Percentiles rank a stretch among this genome's conserved stretches.
Conservation (phyloP, 108 stramenopile species). For the Cyclotella baltica region DNA sequence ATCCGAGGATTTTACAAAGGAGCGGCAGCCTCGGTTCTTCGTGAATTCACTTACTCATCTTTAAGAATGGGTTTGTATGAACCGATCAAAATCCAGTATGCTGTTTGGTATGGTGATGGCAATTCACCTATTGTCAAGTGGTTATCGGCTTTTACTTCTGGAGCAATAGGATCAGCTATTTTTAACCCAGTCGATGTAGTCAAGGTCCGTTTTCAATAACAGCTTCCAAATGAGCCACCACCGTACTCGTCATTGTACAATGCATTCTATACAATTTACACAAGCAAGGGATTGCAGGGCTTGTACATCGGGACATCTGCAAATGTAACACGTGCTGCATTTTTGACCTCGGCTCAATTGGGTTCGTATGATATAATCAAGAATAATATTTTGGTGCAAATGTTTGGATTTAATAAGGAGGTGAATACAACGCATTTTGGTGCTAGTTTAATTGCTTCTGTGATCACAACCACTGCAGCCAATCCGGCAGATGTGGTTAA, state of each 20-base stretch:
- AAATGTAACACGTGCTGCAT: conserved; percentile 32
- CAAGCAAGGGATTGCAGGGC: conserved; percentile 17
- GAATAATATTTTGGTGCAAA: conserved; percentile 33
- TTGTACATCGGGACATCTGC: conserved; percentile 34
- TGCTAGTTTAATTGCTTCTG: conserved; percentile 28
- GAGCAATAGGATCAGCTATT: conserved; percentile 36
- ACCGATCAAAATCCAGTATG: conserved; percentile 30
- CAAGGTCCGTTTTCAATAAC: conserved; percentile 37
- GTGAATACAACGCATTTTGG: conserved; percentile 23
- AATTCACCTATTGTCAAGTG: conserved; percentile 43
- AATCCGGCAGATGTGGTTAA: conserved; percentile 41
- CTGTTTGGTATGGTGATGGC: conserved; percentile 19
- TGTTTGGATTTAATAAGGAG: conserved; percentile 25
- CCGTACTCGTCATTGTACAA: conserved; percentile 23
- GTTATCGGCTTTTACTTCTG: conserved; percentile 31
- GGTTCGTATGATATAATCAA: conserved; percentile 42
- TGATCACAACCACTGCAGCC: conserved; percentile 36
- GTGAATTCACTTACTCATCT: conserved; percentile 34
- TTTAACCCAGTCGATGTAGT: conserved; percentile 38
- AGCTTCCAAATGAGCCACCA: conserved; percentile 2
- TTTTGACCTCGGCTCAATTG: conserved; percentile 35
- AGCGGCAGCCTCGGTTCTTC: conserved; percentile 24
- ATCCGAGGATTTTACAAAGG: conserved; percentile 35
- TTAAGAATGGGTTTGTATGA: conserved; percentile 43
- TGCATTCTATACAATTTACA: conserved; percentile 29